A percentile compares a stretch with the other conserved stretches of the same genome.
phyloP scores from a whole-genome alignment of 1,284 basidiomycete genomes.

The Stygiomarasmius scandens region DNA sequence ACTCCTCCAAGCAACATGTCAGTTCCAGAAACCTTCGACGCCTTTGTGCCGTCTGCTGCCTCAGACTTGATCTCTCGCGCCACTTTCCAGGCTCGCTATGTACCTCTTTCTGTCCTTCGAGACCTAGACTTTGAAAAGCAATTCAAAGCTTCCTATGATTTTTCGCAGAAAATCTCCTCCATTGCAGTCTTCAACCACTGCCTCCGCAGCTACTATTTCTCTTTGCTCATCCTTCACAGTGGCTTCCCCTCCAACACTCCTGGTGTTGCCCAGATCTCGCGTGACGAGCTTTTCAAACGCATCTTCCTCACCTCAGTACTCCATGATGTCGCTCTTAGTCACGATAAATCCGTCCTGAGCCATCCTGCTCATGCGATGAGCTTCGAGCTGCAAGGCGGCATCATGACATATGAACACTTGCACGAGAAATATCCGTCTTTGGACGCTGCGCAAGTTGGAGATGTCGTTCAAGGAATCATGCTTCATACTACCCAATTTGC shows the following conservation, averaged over 20 bases:
- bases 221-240: conserved; percentile 19
- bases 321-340: conserved; percentile 20
- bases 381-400: conserved; percentile 22
- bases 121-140: neutral
- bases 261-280: conserved; percentile 17
- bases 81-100: neutral
- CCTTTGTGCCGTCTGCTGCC: neutral
- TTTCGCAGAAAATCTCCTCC: conserved; percentile 17
- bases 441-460: conserved; percentile 13
- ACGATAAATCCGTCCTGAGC: conserved; percentile 2
- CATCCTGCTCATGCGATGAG: conserved; percentile 23
- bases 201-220: conserved; percentile 19
- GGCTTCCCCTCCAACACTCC: conserved; percentile 22
- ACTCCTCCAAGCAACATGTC: neutral
- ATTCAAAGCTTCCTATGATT: conserved; percentile 13
- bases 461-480: conserved; percentile 10
- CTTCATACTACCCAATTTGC: conserved; percentile 2
- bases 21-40: neutral
- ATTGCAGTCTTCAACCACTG: conserved; percentile 17
- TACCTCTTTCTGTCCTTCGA: neutral
- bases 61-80: neutral
- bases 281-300: conserved; percentile 16
- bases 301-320: conserved; percentile 20
- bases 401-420: conserved; percentile 23
- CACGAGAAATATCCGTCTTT: conserved; percentile 10